Conservation (phyloP, 2,329 filamentous ascomycete genomes). For the Verticillium albo-atrum region DNA sequence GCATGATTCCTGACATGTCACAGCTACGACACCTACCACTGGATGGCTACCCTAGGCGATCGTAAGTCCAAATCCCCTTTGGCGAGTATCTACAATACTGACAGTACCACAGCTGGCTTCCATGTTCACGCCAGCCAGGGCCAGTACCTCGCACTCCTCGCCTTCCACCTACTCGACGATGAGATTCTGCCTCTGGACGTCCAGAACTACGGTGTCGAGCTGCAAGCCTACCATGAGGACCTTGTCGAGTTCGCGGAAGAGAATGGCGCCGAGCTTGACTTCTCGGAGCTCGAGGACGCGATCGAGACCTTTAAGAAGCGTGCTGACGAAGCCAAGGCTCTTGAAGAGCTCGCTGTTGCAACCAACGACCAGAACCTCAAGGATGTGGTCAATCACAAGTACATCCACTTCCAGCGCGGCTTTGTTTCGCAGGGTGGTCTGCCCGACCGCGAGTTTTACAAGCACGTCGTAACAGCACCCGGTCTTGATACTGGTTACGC, state of each 20-base stretch:
- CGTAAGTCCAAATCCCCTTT: constrained; percentile 17
- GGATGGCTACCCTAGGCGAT: constrained; percentile 80
- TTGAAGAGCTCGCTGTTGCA: constrained; percentile 23
- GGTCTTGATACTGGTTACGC: constrained; percentile 42
- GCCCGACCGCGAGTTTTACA: constrained; percentile 39
- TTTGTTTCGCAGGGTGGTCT: constrained; percentile 44
- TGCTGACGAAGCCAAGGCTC: constrained; percentile 24
- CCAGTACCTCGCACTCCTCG: constrained; percentile 36
- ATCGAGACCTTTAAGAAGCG: constrained; percentile 29
- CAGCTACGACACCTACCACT: constrained; percentile 71
- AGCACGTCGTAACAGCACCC: constrained; percentile 41
- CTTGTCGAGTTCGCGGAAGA: constrained; percentile 26
- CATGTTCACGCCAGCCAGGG: constrained; percentile 56
- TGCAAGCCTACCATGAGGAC: constrained; percentile 32
- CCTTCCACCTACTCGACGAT: constrained; percentile 31
- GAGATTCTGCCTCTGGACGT: constrained; percentile 35
- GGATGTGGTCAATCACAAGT: constrained; percentile 38
- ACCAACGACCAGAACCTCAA: constrained; percentile 22
- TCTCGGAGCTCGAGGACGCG: constrained; percentile 29
- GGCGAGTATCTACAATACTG: too few relatives aligned
- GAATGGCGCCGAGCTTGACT: constrained; percentile 28
- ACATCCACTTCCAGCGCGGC: constrained; percentile 42
- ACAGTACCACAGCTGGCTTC: constrained; percentile 31
- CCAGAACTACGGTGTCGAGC: constrained; percentile 33
- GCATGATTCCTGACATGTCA: constrained; percentile 47